A percentile compares a stretch with the other conserved stretches of the same genome.
phyloP scores from a whole-genome alignment of 306 rosid species.

The Acmispon strigosus region DNA sequence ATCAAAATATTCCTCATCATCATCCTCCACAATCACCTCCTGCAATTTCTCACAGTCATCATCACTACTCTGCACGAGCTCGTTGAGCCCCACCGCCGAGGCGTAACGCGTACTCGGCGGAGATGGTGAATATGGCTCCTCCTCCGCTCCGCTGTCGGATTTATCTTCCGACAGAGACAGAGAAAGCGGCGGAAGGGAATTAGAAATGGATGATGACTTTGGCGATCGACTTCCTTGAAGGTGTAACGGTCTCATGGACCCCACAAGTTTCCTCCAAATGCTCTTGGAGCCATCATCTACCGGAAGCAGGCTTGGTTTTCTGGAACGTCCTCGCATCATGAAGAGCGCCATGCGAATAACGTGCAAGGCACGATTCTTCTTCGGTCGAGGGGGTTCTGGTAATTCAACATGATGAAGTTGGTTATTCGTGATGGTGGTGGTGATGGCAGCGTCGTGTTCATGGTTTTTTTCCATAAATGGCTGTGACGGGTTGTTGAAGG shows the following conservation, averaged over 20 bases:
- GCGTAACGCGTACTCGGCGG: slow-evolving; percentile 23
- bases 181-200: not conserved
- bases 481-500: not conserved
- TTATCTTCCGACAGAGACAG: not conserved
- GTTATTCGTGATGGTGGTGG: not conserved
- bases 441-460: not conserved
- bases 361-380: slow-evolving; percentile 16
- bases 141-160: not conserved
- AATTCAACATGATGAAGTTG: not conserved
- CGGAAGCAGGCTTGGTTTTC: not conserved
- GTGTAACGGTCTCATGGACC: slow-evolving; percentile 58
- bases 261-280: slow-evolving; percentile 38
- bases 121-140: slow-evolving; percentile 9
- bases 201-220: not conserved
- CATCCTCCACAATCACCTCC: not conserved
- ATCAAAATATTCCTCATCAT: slow-evolving; percentile 27
- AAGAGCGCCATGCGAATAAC: slow-evolving; percentile 35
- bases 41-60: not conserved
- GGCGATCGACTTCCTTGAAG: slow-evolving; percentile 34
- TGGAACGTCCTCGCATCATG: slow-evolving; percentile 34
- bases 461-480: slow-evolving; percentile 19
- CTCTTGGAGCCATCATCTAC: slow-evolving; percentile 17
- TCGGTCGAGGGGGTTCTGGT: slow-evolving; percentile 12
- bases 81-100: slow-evolving; percentile 51
- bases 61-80: slow-evolving; percentile 15